Base-by-base conservation (phyloP, 2,329 filamentous ascomycete genomes). In the Cladosporium sp. region DNA sequence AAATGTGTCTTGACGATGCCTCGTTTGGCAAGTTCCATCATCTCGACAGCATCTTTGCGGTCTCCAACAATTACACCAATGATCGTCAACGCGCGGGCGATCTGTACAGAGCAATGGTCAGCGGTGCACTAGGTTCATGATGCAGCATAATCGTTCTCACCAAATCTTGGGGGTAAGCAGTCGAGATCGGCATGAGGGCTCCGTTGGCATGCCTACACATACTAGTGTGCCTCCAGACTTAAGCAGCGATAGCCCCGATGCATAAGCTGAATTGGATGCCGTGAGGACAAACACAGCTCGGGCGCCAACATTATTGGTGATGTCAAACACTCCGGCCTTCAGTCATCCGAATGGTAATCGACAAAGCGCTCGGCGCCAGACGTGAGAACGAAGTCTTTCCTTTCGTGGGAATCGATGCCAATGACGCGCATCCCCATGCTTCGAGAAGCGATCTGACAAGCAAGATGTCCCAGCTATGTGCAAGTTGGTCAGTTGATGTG, bases 301-400 rank as follows among this genome's bases (percentile, higher is more conserved):
- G 0, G 80, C 83, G 28, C 83, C 83, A 6, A 82, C 66, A 0
- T 81, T 81, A 3, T 73, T 76, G 0, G 82, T 81, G 2, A 81
- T 66, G 33, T 72, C 73, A 22, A 22, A 22, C 22, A 22, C 22
- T 59, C 78, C 76, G 44, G 86, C 79, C 40, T 82, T 77, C 31
- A 71, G 11, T 74, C 72, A 31, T 74, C 75, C 41, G 77, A 73
- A 28, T 81, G 79, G 53, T 86, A 72, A 55, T 84, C 81, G 53
- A 86, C 71, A 67, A 86, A 87, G 58, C 79, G 76, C 63, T 86
- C 83, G 0, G 83, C 83, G 7, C 84, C 84, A 13, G 74, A 81
- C 0, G 78, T 73, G 46, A 76, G 75, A 8, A 80, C 76, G 2
- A 86, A 63, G 9, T 77, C 90, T 59, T 79, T 78, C 65, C 86